phyloP scores from a whole-genome alignment of 257 asterid genomes.

The Przewalskia tangutica region DNA sequence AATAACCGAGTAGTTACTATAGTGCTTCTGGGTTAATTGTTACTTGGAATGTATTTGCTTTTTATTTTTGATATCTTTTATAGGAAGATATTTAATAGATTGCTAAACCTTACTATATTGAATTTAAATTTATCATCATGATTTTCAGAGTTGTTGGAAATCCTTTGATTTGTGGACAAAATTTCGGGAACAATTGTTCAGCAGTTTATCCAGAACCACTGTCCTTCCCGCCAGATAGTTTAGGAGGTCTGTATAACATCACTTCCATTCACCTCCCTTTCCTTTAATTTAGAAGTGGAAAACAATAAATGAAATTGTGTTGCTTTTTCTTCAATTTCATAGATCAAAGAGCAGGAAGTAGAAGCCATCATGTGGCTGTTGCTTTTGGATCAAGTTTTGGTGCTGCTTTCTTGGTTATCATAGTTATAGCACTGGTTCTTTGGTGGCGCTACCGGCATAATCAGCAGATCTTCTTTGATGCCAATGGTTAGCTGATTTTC shows the following conservation, averaged over 20 bases:
- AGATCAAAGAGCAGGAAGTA: conserved; percentile 42
- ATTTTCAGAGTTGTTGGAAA: conserved; percentile 67
- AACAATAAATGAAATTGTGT: background rate
- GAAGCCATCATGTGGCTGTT: conserved; percentile 51
- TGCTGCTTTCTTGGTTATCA: conserved; percentile 37
- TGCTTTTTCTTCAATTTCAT: conserved; percentile 2
- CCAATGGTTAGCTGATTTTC: conserved; percentile 48
- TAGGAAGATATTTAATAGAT: background rate
- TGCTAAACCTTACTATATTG: background rate
- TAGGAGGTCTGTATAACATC: conserved; percentile 32
- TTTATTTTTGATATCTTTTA: background rate
- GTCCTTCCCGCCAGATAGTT: conserved; percentile 60
- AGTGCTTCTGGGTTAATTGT: background rate
- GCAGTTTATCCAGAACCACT: conserved; percentile 70
- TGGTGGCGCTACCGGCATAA: conserved; percentile 83
- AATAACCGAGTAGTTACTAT: background rate
- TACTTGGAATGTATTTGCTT: background rate
- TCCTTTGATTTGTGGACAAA: conserved; percentile 69
- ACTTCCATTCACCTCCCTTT: background rate
- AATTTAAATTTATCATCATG: conserved; percentile 7
- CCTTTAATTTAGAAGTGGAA: background rate
- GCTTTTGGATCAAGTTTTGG: conserved; percentile 66
- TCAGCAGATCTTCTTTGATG: conserved; percentile 92
- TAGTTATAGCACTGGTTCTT: conserved; percentile 34
- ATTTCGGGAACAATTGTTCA: conserved; percentile 62